phyloP scores from a whole-genome alignment of 148 eudicot genomes.

The Dianthus caryophyllus region DNA sequence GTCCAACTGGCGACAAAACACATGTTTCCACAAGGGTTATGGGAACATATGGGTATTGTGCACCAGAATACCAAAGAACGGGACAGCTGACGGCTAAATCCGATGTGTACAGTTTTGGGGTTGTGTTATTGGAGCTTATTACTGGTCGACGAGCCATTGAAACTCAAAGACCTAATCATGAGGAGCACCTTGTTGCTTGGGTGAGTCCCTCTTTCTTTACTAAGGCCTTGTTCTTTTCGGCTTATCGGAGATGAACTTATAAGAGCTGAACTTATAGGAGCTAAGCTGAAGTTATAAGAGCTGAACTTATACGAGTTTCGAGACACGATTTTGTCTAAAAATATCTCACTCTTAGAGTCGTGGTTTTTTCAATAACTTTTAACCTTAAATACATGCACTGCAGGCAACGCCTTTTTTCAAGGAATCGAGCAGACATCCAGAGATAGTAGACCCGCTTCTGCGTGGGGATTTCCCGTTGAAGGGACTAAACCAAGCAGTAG shows the following conservation, averaged over 20 bases:
- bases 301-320: no score
- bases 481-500: constrained; percentile 67
- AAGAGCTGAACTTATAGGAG: no score
- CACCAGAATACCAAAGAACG: constrained; percentile 55
- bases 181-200: constrained; percentile 45
- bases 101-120: constrained; percentile 55
- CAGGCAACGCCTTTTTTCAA: constrained; percentile 68
- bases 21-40: constrained; percentile 51
- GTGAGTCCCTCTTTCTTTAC: constrained; percentile 23
- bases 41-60: constrained; percentile 62
- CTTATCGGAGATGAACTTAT: no score
- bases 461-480: constrained; percentile 44
- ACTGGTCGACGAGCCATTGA: constrained; percentile 53
- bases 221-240: neutral
- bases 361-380: no score
- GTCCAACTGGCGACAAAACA: constrained; percentile 40
- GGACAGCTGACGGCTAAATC: constrained; percentile 46
- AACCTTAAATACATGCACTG: neutral
- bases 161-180: constrained; percentile 29
- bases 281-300: no score
- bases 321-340: no score
- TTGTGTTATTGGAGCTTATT: constrained; percentile 47
- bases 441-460: constrained; percentile 67
- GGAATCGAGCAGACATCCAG: constrained; percentile 45
- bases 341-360: no score